Percentiles rank a stretch among this genome's conserved stretches.
These are phyloP conservation scores for Oryza glaberrima DNA, from an alignment of 176 grass and related monocot species.

Conservation along the genomic window DNA sequence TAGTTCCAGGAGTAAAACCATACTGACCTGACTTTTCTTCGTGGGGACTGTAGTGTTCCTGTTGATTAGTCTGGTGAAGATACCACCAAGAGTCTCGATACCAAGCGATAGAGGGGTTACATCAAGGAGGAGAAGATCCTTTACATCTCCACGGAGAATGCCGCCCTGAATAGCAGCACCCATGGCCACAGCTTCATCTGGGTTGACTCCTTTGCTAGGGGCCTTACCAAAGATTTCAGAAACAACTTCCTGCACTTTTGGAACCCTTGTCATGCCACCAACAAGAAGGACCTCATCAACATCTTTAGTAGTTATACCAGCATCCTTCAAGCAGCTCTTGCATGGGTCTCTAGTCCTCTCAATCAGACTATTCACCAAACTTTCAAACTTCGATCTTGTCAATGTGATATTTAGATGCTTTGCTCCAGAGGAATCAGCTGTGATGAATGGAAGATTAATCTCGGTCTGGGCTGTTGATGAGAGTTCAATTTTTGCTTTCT, in stretches of 20 bases:
- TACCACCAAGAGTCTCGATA: constrained; percentile 61
- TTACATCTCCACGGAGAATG: constrained; percentile 61
- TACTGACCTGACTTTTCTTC: constrained; percentile 51
- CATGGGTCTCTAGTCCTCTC: constrained; percentile 54
- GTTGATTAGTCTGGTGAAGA: constrained; percentile 55
- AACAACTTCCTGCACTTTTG: constrained; percentile 49
- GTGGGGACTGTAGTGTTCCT: constrained; percentile 58
- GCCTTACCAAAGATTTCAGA: constrained; percentile 52
- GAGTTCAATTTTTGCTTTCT: constrained; percentile 58
- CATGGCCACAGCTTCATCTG: constrained; percentile 56
- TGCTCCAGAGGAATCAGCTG: constrained; percentile 52
- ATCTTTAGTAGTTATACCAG: constrained; percentile 41
- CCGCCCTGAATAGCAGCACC: constrained; percentile 56
- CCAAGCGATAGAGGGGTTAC: constrained; percentile 59
- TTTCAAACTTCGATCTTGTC: constrained; percentile 57
- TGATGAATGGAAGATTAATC: constrained; percentile 58
- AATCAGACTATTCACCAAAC: constrained; percentile 40
- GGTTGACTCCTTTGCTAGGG: constrained; percentile 56
- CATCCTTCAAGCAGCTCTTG: constrained; percentile 63
- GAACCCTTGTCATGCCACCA: constrained; percentile 57
- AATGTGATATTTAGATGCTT: constrained; percentile 55
- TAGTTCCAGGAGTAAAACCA: not conserved
- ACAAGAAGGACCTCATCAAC: constrained; percentile 61
- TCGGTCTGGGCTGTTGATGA: constrained; percentile 53
- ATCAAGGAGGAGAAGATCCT: constrained; percentile 63